These are phyloP conservation scores for Penicillium macrosclerotiorum DNA, from an alignment of 495 filamentous ascomycete species.

Conservation along the genomic window DNA sequence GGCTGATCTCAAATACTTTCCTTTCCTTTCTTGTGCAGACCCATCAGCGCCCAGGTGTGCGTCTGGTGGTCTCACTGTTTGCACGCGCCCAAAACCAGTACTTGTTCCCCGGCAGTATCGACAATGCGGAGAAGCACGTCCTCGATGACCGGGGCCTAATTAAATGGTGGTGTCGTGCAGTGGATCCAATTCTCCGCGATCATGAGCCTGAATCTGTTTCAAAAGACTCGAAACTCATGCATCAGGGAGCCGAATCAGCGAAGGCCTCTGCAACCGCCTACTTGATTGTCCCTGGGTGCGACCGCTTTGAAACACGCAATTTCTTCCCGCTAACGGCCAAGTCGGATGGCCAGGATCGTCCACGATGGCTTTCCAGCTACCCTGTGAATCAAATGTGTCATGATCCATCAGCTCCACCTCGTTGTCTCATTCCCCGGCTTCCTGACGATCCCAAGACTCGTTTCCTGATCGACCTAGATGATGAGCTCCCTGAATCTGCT, in stretches of 20 bases:
- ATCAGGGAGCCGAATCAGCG: slow-evolving; percentile 37
- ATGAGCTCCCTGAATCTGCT: slow-evolving; percentile 56
- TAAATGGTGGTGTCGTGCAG: slow-evolving; percentile 89
- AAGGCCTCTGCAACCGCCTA: slow-evolving; percentile 60
- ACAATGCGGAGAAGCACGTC: slow-evolving; percentile 87
- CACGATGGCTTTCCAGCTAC: slow-evolving; percentile 53
- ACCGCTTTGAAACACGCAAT: slow-evolving; percentile 65
- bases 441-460: slow-evolving; percentile 96
- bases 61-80: slow-evolving; percentile 84
- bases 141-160: slow-evolving; percentile 85
- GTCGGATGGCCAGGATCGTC: slow-evolving; percentile 41
- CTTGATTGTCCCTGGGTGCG: slow-evolving; percentile 82
- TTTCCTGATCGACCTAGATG: slow-evolving; percentile 85
- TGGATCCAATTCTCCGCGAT: slow-evolving; percentile 67
- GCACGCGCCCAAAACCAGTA: slow-evolving; percentile 92
- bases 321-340: slow-evolving; percentile 55
- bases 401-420: slow-evolving; percentile 61
- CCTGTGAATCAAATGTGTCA: slow-evolving; percentile 62
- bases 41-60: slow-evolving; percentile 63
- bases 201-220: slow-evolving; percentile 42
- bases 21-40: slow-evolving; percentile 68
- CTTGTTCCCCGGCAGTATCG: slow-evolving; percentile 86
- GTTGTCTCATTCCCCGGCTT: slow-evolving; percentile 84
- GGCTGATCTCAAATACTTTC: slow-evolving; percentile 70
- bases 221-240: slow-evolving; percentile 38